Percentiles rank a stretch among this genome's conserved stretches.
These are phyloP conservation scores for Daldinia sp. DNA, from an alignment of 2,329 filamentous ascomycete genomes.

Conservation along the genomic window DNA sequence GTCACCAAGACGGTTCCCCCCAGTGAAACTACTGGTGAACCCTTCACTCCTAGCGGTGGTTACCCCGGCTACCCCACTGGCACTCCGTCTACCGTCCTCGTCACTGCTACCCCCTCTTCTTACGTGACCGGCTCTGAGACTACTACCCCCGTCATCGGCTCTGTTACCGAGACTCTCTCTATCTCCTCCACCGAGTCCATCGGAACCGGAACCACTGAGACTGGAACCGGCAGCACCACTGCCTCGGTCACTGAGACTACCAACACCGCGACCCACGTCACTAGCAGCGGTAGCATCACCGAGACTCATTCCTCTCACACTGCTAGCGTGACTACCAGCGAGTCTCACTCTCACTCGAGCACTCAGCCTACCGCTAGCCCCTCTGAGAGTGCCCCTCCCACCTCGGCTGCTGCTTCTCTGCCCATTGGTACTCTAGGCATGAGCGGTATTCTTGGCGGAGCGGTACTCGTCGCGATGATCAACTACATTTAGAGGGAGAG, in stretches of 20 bases:
- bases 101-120: conserved; percentile 28
- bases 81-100: conserved; percentile 18
- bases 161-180: conserved; percentile 14
- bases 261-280: conserved; percentile 8
- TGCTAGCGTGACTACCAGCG: conserved; percentile 22
- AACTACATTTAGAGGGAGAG: conserved; percentile 29
- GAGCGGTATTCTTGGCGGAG: conserved; percentile 34
- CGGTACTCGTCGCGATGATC: conserved; percentile 22
- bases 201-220: conserved; percentile 8
- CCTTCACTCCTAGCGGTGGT: conserved; percentile 17
- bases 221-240: conserved; percentile 23
- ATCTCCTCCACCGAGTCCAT: conserved; percentile 9
- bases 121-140: conserved; percentile 15
- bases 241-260: conserved; percentile 21
- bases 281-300: conserved; percentile 21
- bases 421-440: conserved; percentile 26
- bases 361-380: conserved; percentile 26
- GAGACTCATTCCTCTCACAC: conserved; percentile 22
- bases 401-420: conserved; percentile 31
- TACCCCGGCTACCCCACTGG: conserved; percentile 14
- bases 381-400: conserved; percentile 29
- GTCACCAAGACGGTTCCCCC: conserved; percentile 32
- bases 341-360: conserved; percentile 29
- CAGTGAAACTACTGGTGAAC: conserved; percentile 32
- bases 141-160: conserved; percentile 14